These are phyloP conservation scores for Coleophoma crateriformis DNA, from an alignment of 2,329 filamentous ascomycete genomes.

Conservation along the genomic window DNA sequence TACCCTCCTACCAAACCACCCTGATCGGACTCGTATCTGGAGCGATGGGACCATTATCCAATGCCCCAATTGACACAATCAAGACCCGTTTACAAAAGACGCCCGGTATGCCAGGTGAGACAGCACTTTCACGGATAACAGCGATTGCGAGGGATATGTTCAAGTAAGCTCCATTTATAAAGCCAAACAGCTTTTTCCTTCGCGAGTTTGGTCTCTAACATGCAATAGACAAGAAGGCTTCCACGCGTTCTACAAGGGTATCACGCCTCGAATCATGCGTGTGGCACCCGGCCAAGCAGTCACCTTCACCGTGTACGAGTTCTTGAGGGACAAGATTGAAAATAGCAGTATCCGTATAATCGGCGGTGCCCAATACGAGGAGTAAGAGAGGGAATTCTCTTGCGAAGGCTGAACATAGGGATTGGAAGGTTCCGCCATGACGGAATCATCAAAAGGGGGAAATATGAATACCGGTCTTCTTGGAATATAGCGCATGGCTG, in stretches of 20 bases:
- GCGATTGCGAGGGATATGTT: constrained; percentile 80
- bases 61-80: constrained; percentile 97
- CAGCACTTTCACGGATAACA: constrained; percentile 72
- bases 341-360: constrained; percentile 50
- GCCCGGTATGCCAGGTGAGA: constrained; percentile 74
- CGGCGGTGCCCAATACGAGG: constrained; percentile 58
- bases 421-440: no score
- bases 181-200: no score
- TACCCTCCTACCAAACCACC: constrained; percentile 88
- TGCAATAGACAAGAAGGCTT: constrained; percentile 74
- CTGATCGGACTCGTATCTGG: constrained; percentile 82
- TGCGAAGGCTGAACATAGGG: no score
- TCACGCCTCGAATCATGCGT: constrained; percentile 94
- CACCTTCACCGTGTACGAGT: constrained; percentile 74
- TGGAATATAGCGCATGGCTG: no score
- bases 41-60: constrained; percentile 92
- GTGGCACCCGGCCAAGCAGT: constrained; percentile 91
- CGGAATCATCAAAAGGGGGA: no score
- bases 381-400: constrained; percentile 34
- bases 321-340: constrained; percentile 67
- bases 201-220: background rate
- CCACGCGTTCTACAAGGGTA: constrained; percentile 97
- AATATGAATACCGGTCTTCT: no score
- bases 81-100: constrained; percentile 95
- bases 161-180: constrained; percentile 44